These are phyloP conservation scores for Geotrichum candidum DNA, from an alignment of 1,139 yeast genomes.

Conservation along the genomic window DNA sequence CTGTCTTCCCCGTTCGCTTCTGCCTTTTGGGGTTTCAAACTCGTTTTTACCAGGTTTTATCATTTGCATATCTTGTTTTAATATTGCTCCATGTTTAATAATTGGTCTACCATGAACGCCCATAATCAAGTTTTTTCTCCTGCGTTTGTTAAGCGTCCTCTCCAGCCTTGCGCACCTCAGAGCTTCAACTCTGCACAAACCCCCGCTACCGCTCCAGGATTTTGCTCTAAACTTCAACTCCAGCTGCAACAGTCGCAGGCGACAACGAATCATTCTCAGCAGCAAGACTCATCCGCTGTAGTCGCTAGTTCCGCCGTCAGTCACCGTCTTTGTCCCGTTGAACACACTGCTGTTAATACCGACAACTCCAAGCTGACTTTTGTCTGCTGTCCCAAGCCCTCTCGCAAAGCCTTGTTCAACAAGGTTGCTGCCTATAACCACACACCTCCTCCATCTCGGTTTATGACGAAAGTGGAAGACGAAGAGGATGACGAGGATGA, in stretches of 20 bases:
- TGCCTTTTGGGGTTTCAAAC: background rate
- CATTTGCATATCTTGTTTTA: background rate
- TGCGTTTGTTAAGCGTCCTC: background rate
- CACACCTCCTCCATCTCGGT: constrained; percentile 13
- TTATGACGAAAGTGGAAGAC: background rate
- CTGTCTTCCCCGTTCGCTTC: too few species aligned
- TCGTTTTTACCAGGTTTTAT: background rate
- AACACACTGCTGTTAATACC: background rate
- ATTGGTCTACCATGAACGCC: background rate
- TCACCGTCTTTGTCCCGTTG: background rate
- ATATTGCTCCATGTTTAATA: background rate
- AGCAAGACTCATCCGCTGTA: background rate
- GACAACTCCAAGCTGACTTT: constrained; percentile 8
- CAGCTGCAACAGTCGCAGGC: background rate
- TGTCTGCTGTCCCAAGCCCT: constrained; percentile 10
- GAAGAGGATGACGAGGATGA: constrained; percentile 15
- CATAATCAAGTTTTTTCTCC: background rate
- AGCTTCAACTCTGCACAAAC: background rate
- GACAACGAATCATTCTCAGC: background rate
- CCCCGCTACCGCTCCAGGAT: background rate
- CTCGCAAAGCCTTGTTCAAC: constrained; percentile 8
- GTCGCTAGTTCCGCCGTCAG: background rate
- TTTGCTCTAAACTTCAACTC: background rate
- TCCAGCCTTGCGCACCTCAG: background rate
- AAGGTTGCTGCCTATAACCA: constrained; percentile 12